Base-by-base conservation (phyloP, 1,284 basidiomycete species). In the Athelia psychrophila region DNA sequence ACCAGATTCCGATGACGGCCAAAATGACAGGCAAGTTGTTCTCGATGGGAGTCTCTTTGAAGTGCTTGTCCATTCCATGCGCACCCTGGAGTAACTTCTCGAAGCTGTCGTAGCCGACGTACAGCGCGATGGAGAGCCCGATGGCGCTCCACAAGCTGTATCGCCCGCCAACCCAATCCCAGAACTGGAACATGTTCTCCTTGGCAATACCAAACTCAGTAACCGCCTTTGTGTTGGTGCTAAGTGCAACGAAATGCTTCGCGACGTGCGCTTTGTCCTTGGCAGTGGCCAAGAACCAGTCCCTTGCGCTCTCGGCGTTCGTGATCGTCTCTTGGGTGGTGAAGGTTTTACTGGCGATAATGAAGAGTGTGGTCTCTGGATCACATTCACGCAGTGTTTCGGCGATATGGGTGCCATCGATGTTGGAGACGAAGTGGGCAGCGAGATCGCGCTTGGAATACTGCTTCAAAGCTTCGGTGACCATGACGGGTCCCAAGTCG, bases 251-350 rank as follows among this genome's bases (percentile, higher is more conserved):
- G 69, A 99, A 99, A 80, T 99, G 97, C 78, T 98, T 98, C 58
- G 96, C 94, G 56, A 98, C 93, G 72, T 98, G 93, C 2, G 80
- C 78, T 76, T 92, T 89, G 66, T 95, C 93, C 64, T 85, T 86
- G 22, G 95, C 95, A 6, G 77, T 72, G 44, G 76, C 67, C 53
- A 99, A 80, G 89, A 99, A 98, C 96, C 97, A 99, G 52, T 88
- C 87, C 52, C 93, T 85, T 12, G 96, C 96, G 48, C 85, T 90
- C 69, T 92, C 90, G 25, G 96, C 96, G 69, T 99, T 99, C 60
- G 96, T 98, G 75, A 98, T 98, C 38, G 96, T 99, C 79, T 99
- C 97, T 74, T 98, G 96, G 12, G 96, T 99, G 42, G 96, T 99
- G 72, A 99, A 99, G 1, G 97, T 99, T 83, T 99, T 99, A 71